These are phyloP conservation scores for Aphanomyces cochlioides DNA, from an alignment of 352 stramenopile genomes.

Conservation along the genomic window DNA sequence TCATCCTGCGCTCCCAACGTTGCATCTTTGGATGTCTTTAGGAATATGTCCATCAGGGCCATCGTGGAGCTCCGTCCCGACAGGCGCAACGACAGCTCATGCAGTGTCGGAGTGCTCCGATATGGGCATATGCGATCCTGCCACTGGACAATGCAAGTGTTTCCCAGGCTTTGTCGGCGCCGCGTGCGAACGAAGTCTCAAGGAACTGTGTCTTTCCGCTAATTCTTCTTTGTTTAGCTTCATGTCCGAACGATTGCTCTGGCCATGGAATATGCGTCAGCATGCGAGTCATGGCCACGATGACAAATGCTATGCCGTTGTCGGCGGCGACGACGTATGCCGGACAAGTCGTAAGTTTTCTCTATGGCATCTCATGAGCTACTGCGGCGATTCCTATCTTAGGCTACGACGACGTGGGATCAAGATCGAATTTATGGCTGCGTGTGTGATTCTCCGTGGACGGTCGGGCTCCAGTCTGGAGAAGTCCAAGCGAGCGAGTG, in stretches of 20 bases:
- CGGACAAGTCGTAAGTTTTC: conserved; percentile 36
- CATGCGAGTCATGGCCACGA: conserved; percentile 73
- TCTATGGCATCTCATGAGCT: conserved; percentile 14
- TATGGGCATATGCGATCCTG: conserved; percentile 80
- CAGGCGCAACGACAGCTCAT: conserved; percentile 39
- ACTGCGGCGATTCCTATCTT: background rate
- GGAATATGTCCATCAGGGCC: conserved; percentile 53
- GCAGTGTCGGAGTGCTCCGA: conserved; percentile 78
- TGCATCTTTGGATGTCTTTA: conserved; percentile 16
- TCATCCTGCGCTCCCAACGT: background rate
- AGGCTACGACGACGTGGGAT: conserved; percentile 82
- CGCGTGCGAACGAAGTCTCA: conserved; percentile 74
- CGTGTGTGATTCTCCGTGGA: conserved; percentile 82
- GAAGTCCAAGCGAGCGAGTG: conserved; percentile 83
- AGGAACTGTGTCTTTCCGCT: background rate
- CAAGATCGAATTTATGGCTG: conserved; percentile 88
- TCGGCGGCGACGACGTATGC: conserved; percentile 62
- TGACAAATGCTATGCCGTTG: conserved; percentile 61
- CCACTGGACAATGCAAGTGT: conserved; percentile 67
- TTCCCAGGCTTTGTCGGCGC: conserved; percentile 73
- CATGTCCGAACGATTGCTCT: conserved; percentile 67
- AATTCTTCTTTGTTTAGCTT: conserved; percentile 34
- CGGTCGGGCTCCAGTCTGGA: conserved; percentile 62
- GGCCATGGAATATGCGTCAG: conserved; percentile 69
- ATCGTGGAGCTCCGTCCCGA: conserved; percentile 55